Conservation (phyloP, 2,329 filamentous ascomycete genomes). For the Apiospora arundinis region DNA sequence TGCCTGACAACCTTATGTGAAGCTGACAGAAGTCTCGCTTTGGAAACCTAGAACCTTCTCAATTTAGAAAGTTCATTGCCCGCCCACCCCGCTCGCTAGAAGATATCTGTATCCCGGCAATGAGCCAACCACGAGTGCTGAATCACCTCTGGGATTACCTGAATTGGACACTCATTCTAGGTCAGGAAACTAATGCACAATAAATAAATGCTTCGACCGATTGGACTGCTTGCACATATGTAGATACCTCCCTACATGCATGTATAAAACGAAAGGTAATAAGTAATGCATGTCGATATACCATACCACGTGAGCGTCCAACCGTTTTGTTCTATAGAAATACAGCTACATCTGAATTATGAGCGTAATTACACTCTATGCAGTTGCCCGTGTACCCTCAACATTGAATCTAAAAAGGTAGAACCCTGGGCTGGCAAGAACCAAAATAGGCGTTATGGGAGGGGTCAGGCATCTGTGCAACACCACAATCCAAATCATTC, state of each 20-base stretch:
- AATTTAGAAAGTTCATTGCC: not conserved
- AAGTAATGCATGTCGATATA: too few relatives aligned
- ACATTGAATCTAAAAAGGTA: too few relatives aligned
- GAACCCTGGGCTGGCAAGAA: too few relatives aligned
- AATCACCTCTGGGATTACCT: not conserved
- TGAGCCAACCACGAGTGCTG: conserved; percentile 15
- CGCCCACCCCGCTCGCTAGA: not conserved
- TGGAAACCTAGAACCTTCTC: not conserved
- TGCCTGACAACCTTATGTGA: not conserved
- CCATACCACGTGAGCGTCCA: too few relatives aligned
- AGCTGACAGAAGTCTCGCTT: too few relatives aligned
- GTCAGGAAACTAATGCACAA: not conserved
- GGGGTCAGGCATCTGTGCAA: not conserved
- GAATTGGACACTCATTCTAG: not conserved
- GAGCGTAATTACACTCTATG: too few relatives aligned
- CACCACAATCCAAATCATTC: not conserved
- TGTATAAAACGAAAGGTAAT: not conserved
- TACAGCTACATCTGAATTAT: too few relatives aligned
- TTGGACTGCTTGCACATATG: not conserved
- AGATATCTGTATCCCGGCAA: not conserved
- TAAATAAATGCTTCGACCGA: not conserved
- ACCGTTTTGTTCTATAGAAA: too few relatives aligned
- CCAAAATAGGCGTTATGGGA: not conserved
- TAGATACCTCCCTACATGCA: not conserved
- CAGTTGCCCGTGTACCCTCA: too few relatives aligned